Conservation (phyloP, 2,329 filamentous ascomycete genomes). For the Zymoseptoria passerinii region DNA sequence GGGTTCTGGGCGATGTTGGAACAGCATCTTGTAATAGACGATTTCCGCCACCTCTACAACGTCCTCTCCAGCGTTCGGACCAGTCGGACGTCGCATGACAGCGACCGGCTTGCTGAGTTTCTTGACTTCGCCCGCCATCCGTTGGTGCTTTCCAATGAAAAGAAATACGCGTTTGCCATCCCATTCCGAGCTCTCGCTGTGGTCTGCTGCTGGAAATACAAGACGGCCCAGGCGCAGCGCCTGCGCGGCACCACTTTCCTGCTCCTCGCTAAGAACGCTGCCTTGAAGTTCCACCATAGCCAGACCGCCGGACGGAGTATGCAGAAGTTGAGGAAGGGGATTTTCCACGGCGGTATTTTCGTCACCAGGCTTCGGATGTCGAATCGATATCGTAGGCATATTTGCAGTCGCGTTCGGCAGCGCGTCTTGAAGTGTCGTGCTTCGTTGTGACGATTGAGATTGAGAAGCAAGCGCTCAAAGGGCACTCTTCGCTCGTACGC, state of each 20-base stretch:
- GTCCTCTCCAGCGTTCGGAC: slow-evolving; percentile 30
- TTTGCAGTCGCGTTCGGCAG: neutral
- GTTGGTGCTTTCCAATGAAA: slow-evolving; percentile 81
- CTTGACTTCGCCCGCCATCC: slow-evolving; percentile 82
- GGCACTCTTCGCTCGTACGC: no score
- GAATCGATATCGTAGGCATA: neutral
- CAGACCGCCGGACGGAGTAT: slow-evolving; percentile 81
- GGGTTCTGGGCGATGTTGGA: slow-evolving; percentile 80
- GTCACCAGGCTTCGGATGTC: neutral
- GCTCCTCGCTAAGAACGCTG: slow-evolving; percentile 64
- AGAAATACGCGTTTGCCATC: slow-evolving; percentile 77
- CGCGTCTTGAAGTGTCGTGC: neutral
- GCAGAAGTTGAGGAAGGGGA: slow-evolving; percentile 71
- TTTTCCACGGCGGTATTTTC: slow-evolving; percentile 27
- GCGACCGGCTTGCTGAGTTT: slow-evolving; percentile 72
- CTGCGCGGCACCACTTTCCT: slow-evolving; percentile 22
- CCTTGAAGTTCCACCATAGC: slow-evolving; percentile 91
- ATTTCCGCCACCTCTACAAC: slow-evolving; percentile 80
- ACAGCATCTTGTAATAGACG: slow-evolving; percentile 77
- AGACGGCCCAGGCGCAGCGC: slow-evolving; percentile 59
- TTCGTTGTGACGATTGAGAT: neutral
- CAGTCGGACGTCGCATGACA: slow-evolving; percentile 52
- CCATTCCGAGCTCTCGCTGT: slow-evolving; percentile 62
- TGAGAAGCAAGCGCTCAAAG: neutral
- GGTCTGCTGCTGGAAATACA: slow-evolving; percentile 60